phyloP scores from a whole-genome alignment of 2,329 filamentous ascomycete species.

The Penicillium sp. region DNA sequence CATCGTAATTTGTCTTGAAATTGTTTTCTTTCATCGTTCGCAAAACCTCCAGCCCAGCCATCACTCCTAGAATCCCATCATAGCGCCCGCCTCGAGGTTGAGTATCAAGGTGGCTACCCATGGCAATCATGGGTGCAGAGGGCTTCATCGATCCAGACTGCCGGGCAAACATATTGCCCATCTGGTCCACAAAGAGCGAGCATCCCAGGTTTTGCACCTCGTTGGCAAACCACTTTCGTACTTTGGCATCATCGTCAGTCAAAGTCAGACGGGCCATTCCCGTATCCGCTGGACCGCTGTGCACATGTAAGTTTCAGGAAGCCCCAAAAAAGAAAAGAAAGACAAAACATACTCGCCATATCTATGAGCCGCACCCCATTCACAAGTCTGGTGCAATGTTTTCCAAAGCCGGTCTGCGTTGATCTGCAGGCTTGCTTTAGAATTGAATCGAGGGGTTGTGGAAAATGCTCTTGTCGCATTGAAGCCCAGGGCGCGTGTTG shows the following conservation, averaged over 20 bases:
- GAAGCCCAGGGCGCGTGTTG: slow-evolving; percentile 12
- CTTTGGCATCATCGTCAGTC: slow-evolving; percentile 67
- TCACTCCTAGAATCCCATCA: slow-evolving; percentile 72
- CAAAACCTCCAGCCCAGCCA: slow-evolving; percentile 70
- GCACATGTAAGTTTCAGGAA: not conserved
- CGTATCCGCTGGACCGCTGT: slow-evolving; percentile 28
- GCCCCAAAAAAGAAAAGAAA: not conserved
- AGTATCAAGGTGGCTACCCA: slow-evolving; percentile 49
- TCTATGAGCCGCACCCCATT: slow-evolving; percentile 35
- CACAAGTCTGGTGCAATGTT: slow-evolving; percentile 34
- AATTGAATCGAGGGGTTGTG: slow-evolving; percentile 13
- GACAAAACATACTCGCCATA: slow-evolving; percentile 31
- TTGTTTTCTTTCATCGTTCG: slow-evolving; percentile 65
- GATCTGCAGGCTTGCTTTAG: slow-evolving; percentile 28
- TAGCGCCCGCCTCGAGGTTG: slow-evolving; percentile 54
- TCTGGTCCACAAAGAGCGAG: slow-evolving; percentile 64
- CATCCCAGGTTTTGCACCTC: slow-evolving; percentile 64
- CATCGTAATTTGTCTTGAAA: slow-evolving; percentile 66
- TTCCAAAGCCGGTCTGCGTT: slow-evolving; percentile 33
- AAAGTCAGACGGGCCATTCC: slow-evolving; percentile 73
- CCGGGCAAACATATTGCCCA: slow-evolving; percentile 46
- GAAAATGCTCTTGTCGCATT: slow-evolving; percentile 15
- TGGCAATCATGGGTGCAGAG: slow-evolving; percentile 38
- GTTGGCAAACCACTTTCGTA: slow-evolving; percentile 69
- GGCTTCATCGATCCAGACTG: slow-evolving; percentile 23